A percentile compares a stretch with the other conserved stretches of the same genome.
phyloP scores from a whole-genome alignment of 148 eudicot genomes.

The Heliamphora exappendiculata region DNA sequence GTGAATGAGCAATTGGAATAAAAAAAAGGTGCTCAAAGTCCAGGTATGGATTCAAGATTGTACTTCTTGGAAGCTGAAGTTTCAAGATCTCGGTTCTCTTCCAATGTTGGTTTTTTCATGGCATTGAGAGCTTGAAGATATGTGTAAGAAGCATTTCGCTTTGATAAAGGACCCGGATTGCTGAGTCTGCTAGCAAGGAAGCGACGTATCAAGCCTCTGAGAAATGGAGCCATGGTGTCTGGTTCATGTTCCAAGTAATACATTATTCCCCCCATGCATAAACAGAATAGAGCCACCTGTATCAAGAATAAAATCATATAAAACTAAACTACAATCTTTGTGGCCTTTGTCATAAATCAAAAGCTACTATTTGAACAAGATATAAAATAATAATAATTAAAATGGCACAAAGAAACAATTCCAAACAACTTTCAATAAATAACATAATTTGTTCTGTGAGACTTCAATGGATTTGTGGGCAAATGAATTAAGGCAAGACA shows the following conservation, averaged over 20 bases:
- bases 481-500: background rate
- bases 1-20: slow-evolving; percentile 17
- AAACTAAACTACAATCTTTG: background rate
- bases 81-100: slow-evolving; percentile 32
- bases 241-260: slow-evolving; percentile 90
- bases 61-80: slow-evolving; percentile 47
- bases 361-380: background rate
- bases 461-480: background rate
- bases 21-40: slow-evolving; percentile 47
- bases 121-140: slow-evolving; percentile 60
- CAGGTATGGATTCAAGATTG: slow-evolving; percentile 81
- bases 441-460: background rate
- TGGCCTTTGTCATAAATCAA: background rate
- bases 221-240: slow-evolving; percentile 91
- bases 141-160: slow-evolving; percentile 48
- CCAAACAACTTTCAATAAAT: background rate
- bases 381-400: background rate
- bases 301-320: background rate
- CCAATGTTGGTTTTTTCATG: slow-evolving; percentile 40
- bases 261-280: slow-evolving; percentile 95
- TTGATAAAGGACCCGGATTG: slow-evolving; percentile 56
- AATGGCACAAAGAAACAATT: background rate
- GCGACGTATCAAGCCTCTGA: slow-evolving; percentile 78
- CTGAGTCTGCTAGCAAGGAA: slow-evolving; percentile 87
- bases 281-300: slow-evolving; percentile 89